phyloP scores from a whole-genome alignment of 768 basidiomycete genomes.

The Lactarius trivialis region DNA sequence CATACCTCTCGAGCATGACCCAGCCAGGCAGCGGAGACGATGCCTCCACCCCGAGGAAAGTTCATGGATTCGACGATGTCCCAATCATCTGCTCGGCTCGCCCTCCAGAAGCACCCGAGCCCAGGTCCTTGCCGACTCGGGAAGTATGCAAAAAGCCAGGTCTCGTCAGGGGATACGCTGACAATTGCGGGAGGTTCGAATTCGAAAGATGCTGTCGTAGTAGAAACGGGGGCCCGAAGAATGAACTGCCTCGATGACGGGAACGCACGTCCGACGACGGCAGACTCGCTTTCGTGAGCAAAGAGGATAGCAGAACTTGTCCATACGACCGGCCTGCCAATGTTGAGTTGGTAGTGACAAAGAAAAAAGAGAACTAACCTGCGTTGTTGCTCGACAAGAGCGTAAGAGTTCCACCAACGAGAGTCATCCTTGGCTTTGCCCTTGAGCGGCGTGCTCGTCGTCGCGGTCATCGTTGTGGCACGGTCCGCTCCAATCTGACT shows the following conservation, averaged over 20 bases:
- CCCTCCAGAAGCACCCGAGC: conserved; percentile 61
- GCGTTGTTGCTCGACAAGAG: conserved; percentile 11
- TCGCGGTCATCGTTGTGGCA: not conserved
- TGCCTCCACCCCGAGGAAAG: conserved; percentile 45
- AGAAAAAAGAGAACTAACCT: not conserved
- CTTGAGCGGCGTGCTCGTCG: conserved; percentile 15
- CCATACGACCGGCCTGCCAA: conserved; percentile 62
- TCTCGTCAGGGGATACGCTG: conserved; percentile 49
- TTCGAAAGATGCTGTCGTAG: conserved; percentile 43
- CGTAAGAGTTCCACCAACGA: conserved; percentile 18
- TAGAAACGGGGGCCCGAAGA: conserved; percentile 49
- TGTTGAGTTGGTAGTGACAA: not conserved
- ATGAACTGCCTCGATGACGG: conserved; percentile 62
- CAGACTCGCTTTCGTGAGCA: conserved; percentile 55
- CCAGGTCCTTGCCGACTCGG: conserved; percentile 53
- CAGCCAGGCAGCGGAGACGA: conserved; percentile 60
- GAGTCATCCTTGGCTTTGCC: conserved; percentile 15
- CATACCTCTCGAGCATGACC: conserved; percentile 53
- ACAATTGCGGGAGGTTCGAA: conserved; percentile 61
- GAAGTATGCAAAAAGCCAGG: conserved; percentile 71
- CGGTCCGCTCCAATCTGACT: conserved; percentile 4
- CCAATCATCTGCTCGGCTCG: conserved; percentile 57
- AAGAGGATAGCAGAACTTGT: conserved; percentile 61
- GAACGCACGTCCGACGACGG: conserved; percentile 57
- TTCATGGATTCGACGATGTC: conserved; percentile 49